A percentile compares a stretch with the other conserved stretches of the same genome.
Conservation (phyloP, 176 grass and related monocot species). For the Tillandsia leiboldiana region DNA sequence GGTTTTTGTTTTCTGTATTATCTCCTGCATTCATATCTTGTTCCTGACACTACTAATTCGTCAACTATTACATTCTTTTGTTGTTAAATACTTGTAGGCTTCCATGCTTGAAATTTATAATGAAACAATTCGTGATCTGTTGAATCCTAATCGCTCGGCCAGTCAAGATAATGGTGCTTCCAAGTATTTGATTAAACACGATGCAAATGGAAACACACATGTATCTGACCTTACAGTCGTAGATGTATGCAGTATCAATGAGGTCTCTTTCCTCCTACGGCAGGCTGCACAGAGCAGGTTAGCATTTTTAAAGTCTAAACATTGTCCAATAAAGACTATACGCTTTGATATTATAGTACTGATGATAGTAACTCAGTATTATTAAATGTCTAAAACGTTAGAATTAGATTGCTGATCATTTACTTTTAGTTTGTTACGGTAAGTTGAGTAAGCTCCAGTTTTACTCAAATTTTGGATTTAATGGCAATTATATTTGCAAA, state of each 20-base stretch:
- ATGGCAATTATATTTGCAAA: no score
- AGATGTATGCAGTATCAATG: slow-evolving; percentile 51
- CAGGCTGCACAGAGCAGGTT: slow-evolving; percentile 82
- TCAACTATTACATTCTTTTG: background rate
- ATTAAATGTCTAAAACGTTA: no score
- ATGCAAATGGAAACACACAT: slow-evolving; percentile 56
- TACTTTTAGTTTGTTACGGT: no score
- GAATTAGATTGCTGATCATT: no score
- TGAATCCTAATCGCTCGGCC: slow-evolving; percentile 28
- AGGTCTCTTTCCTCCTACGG: slow-evolving; percentile 53
- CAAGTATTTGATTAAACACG: slow-evolving; percentile 81
- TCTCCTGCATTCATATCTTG: background rate
- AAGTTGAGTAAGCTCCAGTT: no score
- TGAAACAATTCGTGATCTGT: slow-evolving; percentile 85
- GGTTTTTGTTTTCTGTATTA: slow-evolving; percentile 19
- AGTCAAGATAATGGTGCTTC: slow-evolving; percentile 21
- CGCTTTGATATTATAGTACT: no score
- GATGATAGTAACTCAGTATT: no score
- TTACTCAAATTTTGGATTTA: no score
- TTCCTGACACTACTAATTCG: no score
- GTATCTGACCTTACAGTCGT: slow-evolving; percentile 72
- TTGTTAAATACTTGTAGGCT: slow-evolving; percentile 27
- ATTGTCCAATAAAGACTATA: background rate
- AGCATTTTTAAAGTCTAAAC: background rate
- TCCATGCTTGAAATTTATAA: slow-evolving; percentile 98